Percentiles rank a stretch among this genome's conserved stretches.
Conservation (phyloP, 345 rosid species). For the Aethionema arabicum region DNA sequence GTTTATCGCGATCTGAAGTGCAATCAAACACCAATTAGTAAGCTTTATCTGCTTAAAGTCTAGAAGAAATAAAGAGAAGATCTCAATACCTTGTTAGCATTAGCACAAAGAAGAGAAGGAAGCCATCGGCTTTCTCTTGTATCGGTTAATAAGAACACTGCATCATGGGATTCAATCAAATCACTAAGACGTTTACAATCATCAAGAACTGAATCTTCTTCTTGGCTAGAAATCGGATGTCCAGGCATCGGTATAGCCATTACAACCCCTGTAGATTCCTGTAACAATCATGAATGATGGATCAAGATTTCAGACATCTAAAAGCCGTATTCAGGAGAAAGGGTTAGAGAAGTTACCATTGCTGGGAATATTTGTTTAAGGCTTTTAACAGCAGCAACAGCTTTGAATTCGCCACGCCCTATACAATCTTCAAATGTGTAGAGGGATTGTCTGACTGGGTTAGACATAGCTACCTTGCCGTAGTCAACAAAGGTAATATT, state of each 20-base stretch:
- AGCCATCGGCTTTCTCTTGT: slow-evolving; percentile 99
- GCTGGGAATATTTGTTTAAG: slow-evolving; percentile 85
- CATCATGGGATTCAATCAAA: slow-evolving; percentile 82
- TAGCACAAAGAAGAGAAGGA: slow-evolving; percentile 80
- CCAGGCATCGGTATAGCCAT: slow-evolving; percentile 99
- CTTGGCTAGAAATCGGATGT: slow-evolving; percentile 76
- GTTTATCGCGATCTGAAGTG: slow-evolving; percentile 71
- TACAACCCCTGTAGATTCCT: slow-evolving; percentile 77
- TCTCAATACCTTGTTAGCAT: slow-evolving; percentile 63
- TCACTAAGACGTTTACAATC: slow-evolving; percentile 68
- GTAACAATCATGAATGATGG: slow-evolving; percentile 15
- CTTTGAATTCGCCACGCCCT: slow-evolving; percentile 83
- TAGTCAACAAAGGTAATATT: slow-evolving; percentile 86
- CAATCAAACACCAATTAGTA: slow-evolving; percentile 9
- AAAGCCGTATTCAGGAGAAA: slow-evolving; percentile 5
- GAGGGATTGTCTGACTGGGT: slow-evolving; percentile 91
- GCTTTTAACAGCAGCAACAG: slow-evolving; percentile 80
- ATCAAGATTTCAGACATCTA: background rate
- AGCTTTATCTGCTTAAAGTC: slow-evolving; percentile 4
- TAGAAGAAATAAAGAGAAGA: slow-evolving; percentile 12
- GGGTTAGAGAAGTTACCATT: slow-evolving; percentile 51
- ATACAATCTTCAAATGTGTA: slow-evolving; percentile 87
- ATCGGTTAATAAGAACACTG: slow-evolving; percentile 88
- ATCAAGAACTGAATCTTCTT: slow-evolving; percentile 66
- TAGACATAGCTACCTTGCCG: slow-evolving; percentile 95